Base-by-base conservation (phyloP, 1,284 basidiomycete genomes). In the Ceratobasidium sp. region DNA sequence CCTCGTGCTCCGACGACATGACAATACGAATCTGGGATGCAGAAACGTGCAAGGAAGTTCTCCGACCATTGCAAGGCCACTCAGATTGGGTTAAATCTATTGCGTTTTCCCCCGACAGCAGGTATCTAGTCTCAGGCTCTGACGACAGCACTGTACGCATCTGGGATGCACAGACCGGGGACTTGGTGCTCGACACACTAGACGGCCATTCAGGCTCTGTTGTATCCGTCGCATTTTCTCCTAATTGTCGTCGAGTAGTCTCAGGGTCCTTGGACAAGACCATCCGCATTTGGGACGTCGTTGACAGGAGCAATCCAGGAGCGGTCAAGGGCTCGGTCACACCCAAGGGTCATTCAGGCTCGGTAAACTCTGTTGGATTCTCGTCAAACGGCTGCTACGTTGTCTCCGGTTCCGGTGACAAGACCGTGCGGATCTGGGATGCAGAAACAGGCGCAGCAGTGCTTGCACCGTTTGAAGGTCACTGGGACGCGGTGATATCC, bases 21-120 rank as follows among this genome's bases (percentile, higher is more conserved):
- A 75, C 65, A 10, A 16, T 78, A 18, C 73, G 73, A n/a, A 10
- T 77, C 14, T 78, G 78, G 78, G 52, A 76, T 68, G 27, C n/a
- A 20, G 64, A 65, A 23, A 55, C 20, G 4, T n/a, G 30, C n/a
- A 23, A n/a, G n/a, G n/a, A n/a, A n/a, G n/a, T n/a, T n/a, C 52
- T 41, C 46, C 35, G 46, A 16, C 50, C 57, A 1, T 10, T 67
- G 5, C 52, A 77, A 14, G 67, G 78, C 10, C 77, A 69, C 38
- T 57, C 65, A 30, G 20, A 10, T 57, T 1, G 5, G 3, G 50
- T 77, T 10, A n/a, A 1, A 8, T 77, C 46, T 3, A 35, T 65
- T 38, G 48, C 44, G 18, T 78, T 77, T 38, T 77, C 64, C 4
- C 65, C 65, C 3, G 73, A 78, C 54, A 33, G 64, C 35, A n/a